Conservation (phyloP, 108 stramenopile genomes). For the Skeletonema potamos region DNA sequence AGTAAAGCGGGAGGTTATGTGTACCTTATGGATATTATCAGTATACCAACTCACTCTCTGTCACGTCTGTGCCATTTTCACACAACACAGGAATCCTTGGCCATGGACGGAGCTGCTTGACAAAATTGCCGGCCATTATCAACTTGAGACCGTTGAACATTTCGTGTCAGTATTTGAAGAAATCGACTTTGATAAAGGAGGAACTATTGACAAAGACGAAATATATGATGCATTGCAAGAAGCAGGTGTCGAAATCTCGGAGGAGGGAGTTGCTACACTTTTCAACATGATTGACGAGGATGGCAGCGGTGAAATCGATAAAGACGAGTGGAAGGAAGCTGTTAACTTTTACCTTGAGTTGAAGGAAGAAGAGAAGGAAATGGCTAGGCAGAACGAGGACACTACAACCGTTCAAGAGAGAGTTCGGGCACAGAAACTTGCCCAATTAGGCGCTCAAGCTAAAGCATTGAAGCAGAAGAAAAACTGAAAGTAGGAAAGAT, state of each 20-base stretch:
- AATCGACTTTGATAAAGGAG: conserved; percentile 31
- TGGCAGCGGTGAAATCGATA: conserved; percentile 20
- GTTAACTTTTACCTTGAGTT: conserved; percentile 5
- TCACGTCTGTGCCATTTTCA: background rate
- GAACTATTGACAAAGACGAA: conserved; percentile 25
- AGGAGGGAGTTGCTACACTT: conserved; percentile 9
- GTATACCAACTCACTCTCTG: background rate
- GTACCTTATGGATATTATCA: background rate
- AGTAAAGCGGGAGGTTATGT: background rate
- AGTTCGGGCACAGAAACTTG: too few species aligned
- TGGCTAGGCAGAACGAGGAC: too few species aligned
- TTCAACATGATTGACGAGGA: conserved; percentile 28
- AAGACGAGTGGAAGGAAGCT: conserved; percentile 31
- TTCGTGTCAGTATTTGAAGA: conserved; percentile 24
- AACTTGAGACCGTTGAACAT: background rate
- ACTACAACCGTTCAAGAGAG: too few species aligned
- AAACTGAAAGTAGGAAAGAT: too few species aligned
- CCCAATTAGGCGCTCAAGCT: too few species aligned
- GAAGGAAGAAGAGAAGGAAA: conserved; percentile 3
- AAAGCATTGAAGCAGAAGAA: too few species aligned
- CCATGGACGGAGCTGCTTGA: conserved; percentile 8
- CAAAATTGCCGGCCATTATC: background rate
- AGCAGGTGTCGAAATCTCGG: conserved; percentile 25
- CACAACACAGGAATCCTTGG: background rate
- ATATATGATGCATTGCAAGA: conserved; percentile 9